phyloP scores from a whole-genome alignment of 192 early-diverging fungal genomes.

The Linnemannia schmuckeri region DNA sequence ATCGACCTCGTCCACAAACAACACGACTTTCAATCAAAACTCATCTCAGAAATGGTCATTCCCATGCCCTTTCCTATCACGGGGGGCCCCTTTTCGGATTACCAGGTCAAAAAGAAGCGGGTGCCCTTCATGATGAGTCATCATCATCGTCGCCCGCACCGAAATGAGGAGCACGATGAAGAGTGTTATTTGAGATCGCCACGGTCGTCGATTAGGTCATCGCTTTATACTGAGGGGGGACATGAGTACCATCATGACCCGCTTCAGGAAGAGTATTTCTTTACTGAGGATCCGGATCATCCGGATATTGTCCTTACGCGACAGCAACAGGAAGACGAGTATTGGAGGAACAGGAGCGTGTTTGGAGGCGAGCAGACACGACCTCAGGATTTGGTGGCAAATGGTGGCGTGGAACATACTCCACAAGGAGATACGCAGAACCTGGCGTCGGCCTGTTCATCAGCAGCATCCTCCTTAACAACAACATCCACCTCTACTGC shows the following conservation, averaged over 20 bases:
- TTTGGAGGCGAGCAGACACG: too few relatives aligned
- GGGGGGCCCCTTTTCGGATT: constrained; percentile 38
- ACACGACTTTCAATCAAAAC: constrained; percentile 50
- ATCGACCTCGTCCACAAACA: constrained; percentile 41
- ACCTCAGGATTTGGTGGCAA: neutral
- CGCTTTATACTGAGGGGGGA: constrained; percentile 19
- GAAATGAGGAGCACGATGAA: neutral
- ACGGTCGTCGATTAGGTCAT: neutral
- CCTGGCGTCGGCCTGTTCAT: neutral
- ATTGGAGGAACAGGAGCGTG: neutral
- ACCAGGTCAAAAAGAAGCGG: constrained; percentile 40
- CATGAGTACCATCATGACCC: constrained; percentile 7
- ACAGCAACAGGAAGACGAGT: constrained; percentile 3
- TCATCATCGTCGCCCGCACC: neutral
- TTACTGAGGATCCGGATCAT: constrained; percentile 7
- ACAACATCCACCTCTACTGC: neutral
- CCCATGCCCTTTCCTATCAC: constrained; percentile 51
- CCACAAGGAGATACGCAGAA: neutral
- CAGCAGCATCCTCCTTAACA: neutral
- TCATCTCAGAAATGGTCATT: constrained; percentile 47
- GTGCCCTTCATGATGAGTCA: constrained; percentile 38
- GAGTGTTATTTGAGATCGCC: neutral
- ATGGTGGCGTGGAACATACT: neutral
- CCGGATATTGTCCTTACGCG: neutral
- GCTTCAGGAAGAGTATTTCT: constrained; percentile 1